Percentiles rank a stretch among this genome's conserved stretches.
These are phyloP conservation scores for Pezicula neosporulosa DNA, from an alignment of 2,329 filamentous ascomycete species.

Conservation along the genomic window DNA sequence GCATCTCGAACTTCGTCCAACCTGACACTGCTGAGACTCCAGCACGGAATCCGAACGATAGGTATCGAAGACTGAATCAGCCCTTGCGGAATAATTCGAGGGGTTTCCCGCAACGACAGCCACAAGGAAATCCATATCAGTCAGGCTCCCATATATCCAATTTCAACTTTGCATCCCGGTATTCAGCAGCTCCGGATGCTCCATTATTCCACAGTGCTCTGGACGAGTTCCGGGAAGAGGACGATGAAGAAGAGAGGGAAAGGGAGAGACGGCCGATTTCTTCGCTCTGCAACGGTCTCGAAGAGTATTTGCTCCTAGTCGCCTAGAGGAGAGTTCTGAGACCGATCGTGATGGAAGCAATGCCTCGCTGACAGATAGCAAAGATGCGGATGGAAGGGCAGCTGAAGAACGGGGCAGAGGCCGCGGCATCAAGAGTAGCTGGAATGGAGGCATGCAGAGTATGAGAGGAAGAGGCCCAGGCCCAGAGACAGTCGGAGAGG, in stretches of 20 bases:
- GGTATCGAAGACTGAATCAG: constrained; percentile 23
- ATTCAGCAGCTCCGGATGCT: constrained; percentile 69
- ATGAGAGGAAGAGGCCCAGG: constrained; percentile 21
- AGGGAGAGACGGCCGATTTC: constrained; percentile 89
- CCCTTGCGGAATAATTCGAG: constrained; percentile 19
- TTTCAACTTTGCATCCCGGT: constrained; percentile 78
- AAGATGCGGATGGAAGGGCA: constrained; percentile 40
- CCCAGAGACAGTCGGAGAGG: constrained; percentile 32
- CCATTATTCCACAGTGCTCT: constrained; percentile 92
- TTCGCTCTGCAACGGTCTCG: constrained; percentile 89
- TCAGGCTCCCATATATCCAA: constrained; percentile 67
- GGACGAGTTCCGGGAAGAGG: constrained; percentile 88
- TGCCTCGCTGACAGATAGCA: constrained; percentile 50
- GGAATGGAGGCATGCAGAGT: constrained; percentile 45
- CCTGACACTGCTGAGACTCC: constrained; percentile 43
- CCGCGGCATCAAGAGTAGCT: constrained; percentile 59
- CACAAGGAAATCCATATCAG: constrained; percentile 74
- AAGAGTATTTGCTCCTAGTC: constrained; percentile 80
- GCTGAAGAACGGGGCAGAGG: constrained; percentile 42
- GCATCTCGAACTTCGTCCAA: constrained; percentile 70
- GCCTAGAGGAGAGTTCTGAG: constrained; percentile 81
- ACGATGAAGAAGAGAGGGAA: constrained; percentile 88
- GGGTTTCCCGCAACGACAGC: constrained; percentile 20
- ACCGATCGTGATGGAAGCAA: constrained; percentile 69
- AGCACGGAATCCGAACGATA: constrained; percentile 30